A percentile compares a stretch with the other conserved stretches of the same genome.
Conservation (phyloP, 1,139 yeast species). For the Saccharomycopsis hybrid region DNA sequence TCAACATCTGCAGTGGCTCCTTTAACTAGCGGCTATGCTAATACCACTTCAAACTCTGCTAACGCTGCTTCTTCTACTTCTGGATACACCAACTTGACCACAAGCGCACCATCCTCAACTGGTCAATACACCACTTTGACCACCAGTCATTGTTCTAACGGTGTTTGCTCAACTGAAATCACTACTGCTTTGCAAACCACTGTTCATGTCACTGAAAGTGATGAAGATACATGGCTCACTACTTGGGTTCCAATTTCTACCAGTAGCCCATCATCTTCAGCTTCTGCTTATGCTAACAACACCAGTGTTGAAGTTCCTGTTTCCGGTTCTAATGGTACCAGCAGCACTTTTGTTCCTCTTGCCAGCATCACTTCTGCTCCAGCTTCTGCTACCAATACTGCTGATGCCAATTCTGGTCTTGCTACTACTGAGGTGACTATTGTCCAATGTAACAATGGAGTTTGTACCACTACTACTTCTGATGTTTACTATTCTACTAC, state of each 20-base stretch:
- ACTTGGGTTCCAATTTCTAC: constrained; percentile 20
- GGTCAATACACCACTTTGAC: constrained; percentile 16
- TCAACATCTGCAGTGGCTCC: constrained; percentile 2
- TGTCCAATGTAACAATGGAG: constrained; percentile 14
- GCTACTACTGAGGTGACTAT: constrained; percentile 14
- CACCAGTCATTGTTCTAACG: constrained; percentile 11
- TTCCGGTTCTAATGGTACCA: constrained; percentile 4
- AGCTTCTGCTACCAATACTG: constrained; percentile 4
- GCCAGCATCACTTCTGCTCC: constrained; percentile 8
- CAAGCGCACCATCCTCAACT: not conserved
- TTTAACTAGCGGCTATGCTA: constrained; percentile 1
- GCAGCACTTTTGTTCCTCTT: constrained; percentile 10
- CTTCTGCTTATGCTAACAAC: constrained; percentile 3
- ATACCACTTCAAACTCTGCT: not conserved
- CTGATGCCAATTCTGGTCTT: constrained; percentile 1
- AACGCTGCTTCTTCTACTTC: not conserved
- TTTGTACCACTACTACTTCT: constrained; percentile 20
- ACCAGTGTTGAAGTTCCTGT: constrained; percentile 12
- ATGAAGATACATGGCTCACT: constrained; percentile 16
- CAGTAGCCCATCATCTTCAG: constrained; percentile 4
- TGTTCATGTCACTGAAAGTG: constrained; percentile 14
- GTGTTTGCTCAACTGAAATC: constrained; percentile 12
- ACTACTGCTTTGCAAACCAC: constrained; percentile 18
- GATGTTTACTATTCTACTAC: constrained; percentile 20
- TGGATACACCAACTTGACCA: not conserved